Evolutionary conservation across 1,284 basidiomycete genomes (phyloP), one percentile per base, ranked within the genome.

Genomic region (Agroathelia rolfsii): DNA sequence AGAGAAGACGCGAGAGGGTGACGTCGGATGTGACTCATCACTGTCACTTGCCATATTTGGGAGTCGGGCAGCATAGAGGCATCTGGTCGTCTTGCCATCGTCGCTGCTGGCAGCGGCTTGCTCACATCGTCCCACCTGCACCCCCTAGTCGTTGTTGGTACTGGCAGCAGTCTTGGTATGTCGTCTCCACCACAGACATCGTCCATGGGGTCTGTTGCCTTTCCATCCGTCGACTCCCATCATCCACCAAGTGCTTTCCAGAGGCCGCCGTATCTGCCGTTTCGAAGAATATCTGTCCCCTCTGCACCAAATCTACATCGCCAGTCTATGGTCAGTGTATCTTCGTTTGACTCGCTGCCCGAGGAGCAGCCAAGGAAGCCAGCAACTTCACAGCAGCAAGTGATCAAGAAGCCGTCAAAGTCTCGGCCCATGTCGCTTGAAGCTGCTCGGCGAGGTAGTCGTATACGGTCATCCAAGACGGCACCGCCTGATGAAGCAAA

Each of bases 201-300:
- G n/a, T n/a, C n/a, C n/a, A n/a, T n/a, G n/a, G n/a, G n/a, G n/a
- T n/a, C 22, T 24, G n/a, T 24, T 24, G 7, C 29, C 6, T 55
- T 55, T 32, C 53, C 53, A 12, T 46, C 49, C 33, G 39, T 48
- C 36, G 47, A 50, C 19, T 40, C 42, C 24, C 40, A 46, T 26
- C 39, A 22, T 38, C 43, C 15, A 18, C 40, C 18, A 41, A 41
- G 24, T 13, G 41, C 11, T 41, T 45, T 4, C 36, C 42, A 38
- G 41, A 53, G 59, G 6, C 55, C 61, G 5, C 59, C 64, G 2
- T 60, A 74, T 46, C 64, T 69, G 43, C 79, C 81, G 6, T 85
- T 85, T 49, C 70, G 82, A 34, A 65, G 82, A 26, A 85, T 85
- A 39, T 85, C 82, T 10, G 58, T 85, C 6, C 82, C 82, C 9